phyloP scores from a whole-genome alignment of 495 filamentous ascomycete species.

The Ramalina intermedia region DNA sequence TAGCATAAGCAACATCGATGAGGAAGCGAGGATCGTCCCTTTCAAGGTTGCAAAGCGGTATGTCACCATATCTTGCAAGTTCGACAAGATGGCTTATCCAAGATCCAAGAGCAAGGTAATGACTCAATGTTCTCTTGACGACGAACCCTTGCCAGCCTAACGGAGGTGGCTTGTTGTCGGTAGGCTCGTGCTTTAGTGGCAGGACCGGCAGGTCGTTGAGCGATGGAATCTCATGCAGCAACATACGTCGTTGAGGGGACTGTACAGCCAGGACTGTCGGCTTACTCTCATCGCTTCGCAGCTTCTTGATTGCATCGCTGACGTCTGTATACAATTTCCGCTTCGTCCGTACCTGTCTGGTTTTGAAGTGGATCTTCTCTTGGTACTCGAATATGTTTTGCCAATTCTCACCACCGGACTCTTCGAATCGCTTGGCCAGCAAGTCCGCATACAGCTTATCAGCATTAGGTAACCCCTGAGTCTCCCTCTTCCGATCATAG shows the following conservation, averaged over 20 bases:
- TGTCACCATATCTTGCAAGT: slow-evolving; percentile 80
- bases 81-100: slow-evolving; percentile 84
- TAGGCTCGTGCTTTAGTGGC: slow-evolving; percentile 61
- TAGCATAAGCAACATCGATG: slow-evolving; percentile 90
- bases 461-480: slow-evolving; percentile 76
- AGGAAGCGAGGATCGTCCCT: slow-evolving; percentile 84
- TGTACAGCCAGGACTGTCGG: slow-evolving; percentile 79
- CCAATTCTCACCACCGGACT: slow-evolving; percentile 51
- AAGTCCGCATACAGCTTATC: slow-evolving; percentile 81
- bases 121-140: slow-evolving; percentile 68
- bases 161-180: slow-evolving; percentile 76
- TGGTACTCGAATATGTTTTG: slow-evolving; percentile 76
- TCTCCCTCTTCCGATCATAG: slow-evolving; percentile 60
- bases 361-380: slow-evolving; percentile 73
- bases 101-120: slow-evolving; percentile 77
- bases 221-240: slow-evolving; percentile 74
- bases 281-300: slow-evolving; percentile 66
- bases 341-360: slow-evolving; percentile 71
- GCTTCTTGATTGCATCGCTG: slow-evolving; percentile 70
- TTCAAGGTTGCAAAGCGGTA: slow-evolving; percentile 91
- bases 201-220: slow-evolving; percentile 76
- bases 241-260: slow-evolving; percentile 64
- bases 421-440: slow-evolving; percentile 46
- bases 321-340: slow-evolving; percentile 80
- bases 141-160: slow-evolving; percentile 90